phyloP scores from a whole-genome alignment of 192 early-diverging fungal species.

The Coemansia sp. region DNA sequence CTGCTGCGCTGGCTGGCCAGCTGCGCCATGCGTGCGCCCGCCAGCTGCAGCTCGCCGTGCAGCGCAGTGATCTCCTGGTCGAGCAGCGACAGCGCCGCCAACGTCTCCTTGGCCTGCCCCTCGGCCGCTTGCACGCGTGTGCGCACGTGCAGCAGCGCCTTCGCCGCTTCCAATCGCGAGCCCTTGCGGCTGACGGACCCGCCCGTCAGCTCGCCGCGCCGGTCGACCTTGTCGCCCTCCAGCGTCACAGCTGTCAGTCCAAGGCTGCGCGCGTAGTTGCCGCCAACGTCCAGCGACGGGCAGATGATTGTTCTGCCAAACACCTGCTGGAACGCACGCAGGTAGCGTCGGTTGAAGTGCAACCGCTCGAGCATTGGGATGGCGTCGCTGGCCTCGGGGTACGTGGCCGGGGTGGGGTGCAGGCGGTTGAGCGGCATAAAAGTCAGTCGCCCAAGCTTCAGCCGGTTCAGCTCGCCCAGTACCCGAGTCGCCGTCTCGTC shows the following conservation, averaged over 20 bases:
- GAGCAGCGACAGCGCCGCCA: conserved; percentile 31
- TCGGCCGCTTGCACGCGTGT: conserved; percentile 20
- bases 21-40: conserved; percentile 55
- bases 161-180: conserved; percentile 74
- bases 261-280: conserved; percentile 72
- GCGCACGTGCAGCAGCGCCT: conserved; percentile 50
- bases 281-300: conserved; percentile 75
- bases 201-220: conserved; percentile 89
- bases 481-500: conserved; percentile 84
- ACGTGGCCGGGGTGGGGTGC: conserved; percentile 56
- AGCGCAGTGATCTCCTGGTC: conserved; percentile 64
- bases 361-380: conserved; percentile 83
- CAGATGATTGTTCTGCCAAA: conserved; percentile 92
- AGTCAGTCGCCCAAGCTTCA: conserved; percentile 81
- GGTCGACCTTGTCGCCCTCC: conserved; percentile 89
- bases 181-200: conserved; percentile 75
- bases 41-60: conserved; percentile 58
- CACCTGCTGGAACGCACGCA: conserved; percentile 82
- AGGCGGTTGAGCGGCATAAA: conserved; percentile 95
- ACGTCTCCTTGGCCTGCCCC: conserved; percentile 22
- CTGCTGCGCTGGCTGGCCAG: conserved; percentile 58
- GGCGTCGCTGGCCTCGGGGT: conserved; percentile 67
- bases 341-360: conserved; percentile 64
- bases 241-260: conserved; percentile 83
- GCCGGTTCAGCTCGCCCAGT: conserved; percentile 50